Evolutionary conservation across 345 rosid species (phyloP), one percentile per base, ranked within the genome.

Genomic region (Boechera retrofracta): DNA sequence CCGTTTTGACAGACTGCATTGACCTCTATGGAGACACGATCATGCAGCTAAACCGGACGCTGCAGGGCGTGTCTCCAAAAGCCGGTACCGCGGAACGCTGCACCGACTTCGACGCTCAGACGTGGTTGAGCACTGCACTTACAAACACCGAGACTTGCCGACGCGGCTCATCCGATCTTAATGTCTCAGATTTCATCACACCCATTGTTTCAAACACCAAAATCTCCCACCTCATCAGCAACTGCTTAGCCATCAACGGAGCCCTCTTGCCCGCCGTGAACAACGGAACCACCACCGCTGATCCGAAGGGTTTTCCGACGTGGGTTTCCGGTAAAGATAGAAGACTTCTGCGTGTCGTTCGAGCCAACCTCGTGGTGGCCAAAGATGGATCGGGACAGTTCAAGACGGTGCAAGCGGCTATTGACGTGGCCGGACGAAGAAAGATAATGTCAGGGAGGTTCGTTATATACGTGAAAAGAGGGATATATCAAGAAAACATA

Each of bases 91-190:
- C 16, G 42, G 63, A 53, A 24, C 5, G 18, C 0, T 88, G 88
- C 77, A 67, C 88, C 4, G 79, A 85, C 71, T 85, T 88, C 11
- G 98, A 94, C 65, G 86, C 86, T 11, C 97, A 92, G 11, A 94
- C 98, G 0, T 94, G 98, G 97, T 87, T 94, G 3, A 94, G 97
- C 85, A 83, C 95, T 0, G 90, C 96, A 12, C 72, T 94, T 28
- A 94, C 98, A 52, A 94, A 94, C 79, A 84, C 82, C 26, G 86
- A 80, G 55, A 92, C 98, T 2, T 94, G 98, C 72, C 76, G 60
- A 18, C 51, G 83, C 4, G 97, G 97, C 47, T 82, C 84, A 10
- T 55, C 29, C 16, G 97, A 92, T 64, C 64, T 92, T 21, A 90
- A 92, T 10, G 84, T 92, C 44, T 70, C 92, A 1, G 85, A 84